Evolutionary conservation across 345 rosid species (phyloP), one percentile per base, ranked within the genome.

Genomic region (Durio zibethinus): DNA sequence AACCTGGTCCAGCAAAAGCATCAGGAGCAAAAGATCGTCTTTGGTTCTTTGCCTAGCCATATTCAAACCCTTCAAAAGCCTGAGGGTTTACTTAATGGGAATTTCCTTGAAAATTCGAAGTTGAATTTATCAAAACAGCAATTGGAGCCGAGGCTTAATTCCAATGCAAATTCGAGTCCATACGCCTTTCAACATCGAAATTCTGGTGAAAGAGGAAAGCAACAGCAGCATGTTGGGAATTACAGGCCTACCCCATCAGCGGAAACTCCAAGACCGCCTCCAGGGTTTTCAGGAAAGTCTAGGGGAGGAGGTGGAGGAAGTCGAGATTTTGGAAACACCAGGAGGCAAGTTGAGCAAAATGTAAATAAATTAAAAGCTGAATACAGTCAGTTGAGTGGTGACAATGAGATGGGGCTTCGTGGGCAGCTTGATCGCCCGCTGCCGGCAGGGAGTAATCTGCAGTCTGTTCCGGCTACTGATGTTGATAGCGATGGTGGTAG

Each of bases 341-440:
- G 85, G 40, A 78, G 83, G 74, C 84, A 70, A 43, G 67, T 78
- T 11, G 85, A 85, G 66, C 79, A 73, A 21, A 84, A 77, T 81
- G 82, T 40, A 72, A 83, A 54, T 53, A 78, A 68, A 77, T 78
- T 71, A 68, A 85, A 77, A 75, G 82, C 82, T 0, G 83, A 66
- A 78, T 57, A 12, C 72, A 62, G 77, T 72, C 87, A 82, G 45
- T 36, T 79, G 48, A 81, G 69, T 77, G 77, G 76, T 31, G 67
- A 76, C 72, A 69, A 80, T 62, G 92, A 42, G 38, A 71, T 67
- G 18, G 83, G 87, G 69, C 83, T 90, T 47, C 71, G 82, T 57
- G 78, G 79, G 77, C 97, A 92, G 86, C 85, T 88, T 83, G 88
- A 90, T 83, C 90, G 68, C 16, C 95, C 94, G 10, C 90, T 86